These are phyloP conservation scores for Lentinus tigrinus DNA, from an alignment of 768 basidiomycete genomes.

Conservation along the genomic window DNA sequence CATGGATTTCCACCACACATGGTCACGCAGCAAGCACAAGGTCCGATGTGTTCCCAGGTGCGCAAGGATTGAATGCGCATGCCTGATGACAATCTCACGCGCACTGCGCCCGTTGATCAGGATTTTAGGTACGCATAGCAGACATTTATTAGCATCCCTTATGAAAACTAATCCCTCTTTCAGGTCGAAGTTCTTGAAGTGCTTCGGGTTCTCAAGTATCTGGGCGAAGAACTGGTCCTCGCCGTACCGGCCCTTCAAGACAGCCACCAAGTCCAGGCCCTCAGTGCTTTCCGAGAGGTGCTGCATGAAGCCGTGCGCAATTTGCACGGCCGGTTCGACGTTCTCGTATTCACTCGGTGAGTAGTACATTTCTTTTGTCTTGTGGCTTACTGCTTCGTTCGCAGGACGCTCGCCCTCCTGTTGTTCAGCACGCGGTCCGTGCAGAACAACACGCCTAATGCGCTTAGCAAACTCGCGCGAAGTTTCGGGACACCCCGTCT, in stretches of 20 bases:
- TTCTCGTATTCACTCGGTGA: not conserved
- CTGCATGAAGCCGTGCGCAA: not conserved
- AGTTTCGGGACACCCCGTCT: not conserved
- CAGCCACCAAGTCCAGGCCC: not conserved
- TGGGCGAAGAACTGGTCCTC: not conserved
- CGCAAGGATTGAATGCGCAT: conserved; percentile 32
- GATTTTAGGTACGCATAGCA: conserved; percentile 30
- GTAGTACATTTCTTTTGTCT: not conserved
- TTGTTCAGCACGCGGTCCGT: not conserved
- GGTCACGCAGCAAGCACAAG: conserved; percentile 27
- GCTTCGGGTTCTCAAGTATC: not conserved
- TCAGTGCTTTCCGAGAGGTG: not conserved
- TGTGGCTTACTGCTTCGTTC: too few relatives aligned
- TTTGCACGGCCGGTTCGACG: not conserved
- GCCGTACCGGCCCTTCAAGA: not conserved
- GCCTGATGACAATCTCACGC: conserved; percentile 31
- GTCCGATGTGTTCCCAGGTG: conserved; percentile 33
- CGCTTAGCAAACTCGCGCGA: not conserved
- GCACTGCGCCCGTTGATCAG: conserved; percentile 16
- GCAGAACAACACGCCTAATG: not conserved
- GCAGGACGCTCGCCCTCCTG: not conserved
- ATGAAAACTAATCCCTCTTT: conserved; percentile 20
- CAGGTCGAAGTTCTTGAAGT: conserved; percentile 14
- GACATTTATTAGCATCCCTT: not conserved
- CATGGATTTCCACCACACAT: conserved; percentile 34